Percentiles rank a stretch among this genome's conserved stretches.
Evolutionary conservation across 2,329 filamentous ascomycete genomes (phyloP).

Genomic region (Fusarium tjaetaba): DNA sequence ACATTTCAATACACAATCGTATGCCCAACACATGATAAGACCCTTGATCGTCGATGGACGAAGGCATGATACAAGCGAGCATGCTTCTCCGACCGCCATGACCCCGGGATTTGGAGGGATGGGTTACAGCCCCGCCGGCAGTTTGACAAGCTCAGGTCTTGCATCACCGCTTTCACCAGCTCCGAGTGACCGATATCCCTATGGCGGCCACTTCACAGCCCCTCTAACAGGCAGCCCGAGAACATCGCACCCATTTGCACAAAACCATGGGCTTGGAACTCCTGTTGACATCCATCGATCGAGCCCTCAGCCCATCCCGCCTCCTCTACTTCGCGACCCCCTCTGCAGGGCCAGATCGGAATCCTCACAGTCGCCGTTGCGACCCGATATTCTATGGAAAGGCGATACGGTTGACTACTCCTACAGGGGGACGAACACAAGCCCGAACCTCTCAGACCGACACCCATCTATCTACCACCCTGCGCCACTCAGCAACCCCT

Average conservation of each 20-base stretch:
- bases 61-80: slow-evolving; percentile 70
- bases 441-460: slow-evolving; percentile 58
- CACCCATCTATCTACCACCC: slow-evolving; percentile 62
- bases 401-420: slow-evolving; percentile 67
- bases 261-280: slow-evolving; percentile 58
- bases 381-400: slow-evolving; percentile 72
- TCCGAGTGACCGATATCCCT: slow-evolving; percentile 64
- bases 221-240: slow-evolving; percentile 60
- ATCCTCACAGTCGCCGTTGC: slow-evolving; percentile 66
- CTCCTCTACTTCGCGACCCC: slow-evolving; percentile 67
- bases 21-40: slow-evolving; percentile 70
- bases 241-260: slow-evolving; percentile 62
- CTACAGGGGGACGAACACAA: slow-evolving; percentile 58
- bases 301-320: slow-evolving; percentile 63
- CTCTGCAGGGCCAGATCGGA: slow-evolving; percentile 67
- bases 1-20: slow-evolving; percentile 60
- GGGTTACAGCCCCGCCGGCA: slow-evolving; percentile 66
- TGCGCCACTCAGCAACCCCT: slow-evolving; percentile 54
- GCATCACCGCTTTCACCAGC: slow-evolving; percentile 67
- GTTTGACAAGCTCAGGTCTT: slow-evolving; percentile 63
- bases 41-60: slow-evolving; percentile 76
- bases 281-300: slow-evolving; percentile 58
- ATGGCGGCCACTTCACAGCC: slow-evolving; percentile 58
- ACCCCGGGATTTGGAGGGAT: slow-evolving; percentile 75
- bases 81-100: slow-evolving; percentile 73